These are phyloP conservation scores for Colletotrichum somersetense DNA, from an alignment of 2,329 filamentous ascomycete genomes.

Conservation along the genomic window DNA sequence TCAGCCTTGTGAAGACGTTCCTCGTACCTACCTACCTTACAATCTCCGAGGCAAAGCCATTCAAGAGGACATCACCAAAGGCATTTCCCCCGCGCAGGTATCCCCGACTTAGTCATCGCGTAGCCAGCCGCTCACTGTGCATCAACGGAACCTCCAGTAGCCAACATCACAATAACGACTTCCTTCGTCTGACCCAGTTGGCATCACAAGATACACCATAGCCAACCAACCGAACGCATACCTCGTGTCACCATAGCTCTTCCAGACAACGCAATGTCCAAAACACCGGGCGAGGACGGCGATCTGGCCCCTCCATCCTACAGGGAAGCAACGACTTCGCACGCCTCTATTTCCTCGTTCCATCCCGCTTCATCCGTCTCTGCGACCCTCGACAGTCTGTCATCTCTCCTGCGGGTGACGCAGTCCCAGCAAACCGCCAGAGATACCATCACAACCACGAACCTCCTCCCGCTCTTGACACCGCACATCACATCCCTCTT, in stretches of 20 bases:
- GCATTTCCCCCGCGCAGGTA: background rate
- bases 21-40: background rate
- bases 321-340: conserved; percentile 31
- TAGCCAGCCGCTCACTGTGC: too few relatives aligned
- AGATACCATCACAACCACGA: conserved; percentile 49
- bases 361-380: conserved; percentile 48
- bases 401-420: conserved; percentile 53
- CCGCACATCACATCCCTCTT: conserved; percentile 59
- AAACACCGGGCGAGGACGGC: conserved; percentile 2
- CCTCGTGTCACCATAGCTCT: background rate
- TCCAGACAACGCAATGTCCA: conserved; percentile 33
- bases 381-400: conserved; percentile 50
- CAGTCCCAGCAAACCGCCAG: conserved; percentile 52
- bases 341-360: conserved; percentile 44
- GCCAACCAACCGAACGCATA: background rate
- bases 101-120: background rate
- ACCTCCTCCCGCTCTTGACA: conserved; percentile 54
- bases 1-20: conserved; percentile 1
- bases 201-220: background rate
- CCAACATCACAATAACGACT: background rate
- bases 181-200: background rate
- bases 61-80: background rate
- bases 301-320: conserved; percentile 44
- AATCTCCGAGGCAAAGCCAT: background rate
- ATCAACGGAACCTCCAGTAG: background rate